Evolutionary conservation across 139 green algal species (phyloP).

Genomic region (Microglena sp.): DNA sequence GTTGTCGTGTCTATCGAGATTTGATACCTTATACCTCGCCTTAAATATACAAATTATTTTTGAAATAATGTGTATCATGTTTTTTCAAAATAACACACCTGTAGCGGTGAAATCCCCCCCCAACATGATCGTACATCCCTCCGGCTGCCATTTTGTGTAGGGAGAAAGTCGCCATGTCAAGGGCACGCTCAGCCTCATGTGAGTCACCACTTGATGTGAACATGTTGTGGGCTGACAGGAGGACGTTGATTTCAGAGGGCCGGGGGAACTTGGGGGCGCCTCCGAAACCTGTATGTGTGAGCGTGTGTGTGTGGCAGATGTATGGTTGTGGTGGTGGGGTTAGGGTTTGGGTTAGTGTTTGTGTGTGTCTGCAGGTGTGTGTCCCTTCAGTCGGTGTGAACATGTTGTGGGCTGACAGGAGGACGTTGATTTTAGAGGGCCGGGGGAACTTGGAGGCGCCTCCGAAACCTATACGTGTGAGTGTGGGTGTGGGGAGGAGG

Average conservation of each 20-base stretch:
- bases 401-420: constrained; percentile 44
- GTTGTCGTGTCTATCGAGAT: too few species aligned
- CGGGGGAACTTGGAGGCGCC: constrained; percentile 81
- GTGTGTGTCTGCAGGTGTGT: too few species aligned
- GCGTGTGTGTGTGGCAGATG: background rate
- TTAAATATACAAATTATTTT: too few species aligned
- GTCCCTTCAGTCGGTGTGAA: too few species aligned
- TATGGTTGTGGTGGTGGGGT: too few species aligned
- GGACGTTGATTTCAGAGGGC: constrained; percentile 65
- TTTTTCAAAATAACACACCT: too few species aligned
- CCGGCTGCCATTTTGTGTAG: constrained; percentile 68
- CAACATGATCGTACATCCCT: constrained; percentile 79
- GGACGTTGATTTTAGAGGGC: constrained; percentile 66
- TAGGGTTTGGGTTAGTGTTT: too few species aligned
- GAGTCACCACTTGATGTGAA: too few species aligned
- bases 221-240: constrained; percentile 38
- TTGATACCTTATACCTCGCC: too few species aligned
- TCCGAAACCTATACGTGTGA: constrained; percentile 84
- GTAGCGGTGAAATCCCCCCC: constrained; percentile 85
- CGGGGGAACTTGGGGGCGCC: constrained; percentile 81
- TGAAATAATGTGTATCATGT: too few species aligned
- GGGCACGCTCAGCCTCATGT: constrained; percentile 13
- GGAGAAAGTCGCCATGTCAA: constrained; percentile 41
- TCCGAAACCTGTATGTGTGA: constrained; percentile 55
- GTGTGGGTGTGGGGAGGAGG: too few species aligned